Evolutionary conservation across 495 filamentous ascomycete species (phyloP), one percentile per base, ranked within the genome.

Genomic region (Cryomyces antarcticus): DNA sequence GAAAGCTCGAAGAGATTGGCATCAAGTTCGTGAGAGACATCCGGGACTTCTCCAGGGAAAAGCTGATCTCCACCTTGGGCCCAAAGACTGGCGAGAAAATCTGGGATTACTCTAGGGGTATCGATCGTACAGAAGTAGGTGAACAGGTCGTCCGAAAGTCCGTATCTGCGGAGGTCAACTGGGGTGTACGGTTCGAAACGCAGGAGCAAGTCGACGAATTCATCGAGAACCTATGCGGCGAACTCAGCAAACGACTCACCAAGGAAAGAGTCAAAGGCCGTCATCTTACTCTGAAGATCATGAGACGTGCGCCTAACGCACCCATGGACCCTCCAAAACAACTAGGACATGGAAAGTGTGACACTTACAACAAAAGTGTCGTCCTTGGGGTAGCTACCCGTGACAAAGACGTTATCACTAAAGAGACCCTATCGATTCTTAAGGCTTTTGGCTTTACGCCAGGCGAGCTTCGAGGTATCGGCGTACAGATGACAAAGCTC

Each of bases 161-260:
- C 0, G 82, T 96, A 9, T 93, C 87, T 1, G 88, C 87, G 0
- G 87, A 96, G 47, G 83, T 97, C 45, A 97, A 94, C 52, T 97
- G 92, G 92, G 89, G 89, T 3, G 89, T 97, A 41, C 76, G 89
- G 29, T 97, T 97, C 51, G 74, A 82, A 43, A 89, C 71, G 38
- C 83, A 93, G 46, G 72, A 72, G 5, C 88, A 97, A 57, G 84
- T 82, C 0, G 89, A 96, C 37, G 79, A 85, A 41, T 97, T 97
- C 53, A 66, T 96, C 28, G 66, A 70, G 41, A 84, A 80, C 46
- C 59, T 97, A 3, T 84, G 78, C 47, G 75, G 77, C 39, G 89
- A 96, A 53, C 60, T 96, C 17, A 73, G 83, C 49, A 76, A 78
- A 30, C 70, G 86, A 13, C 63, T 97, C 28, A 60, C 82, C 38